Conservation (phyloP, 2,329 filamentous ascomycete species). For the Didymella pinodella region DNA sequence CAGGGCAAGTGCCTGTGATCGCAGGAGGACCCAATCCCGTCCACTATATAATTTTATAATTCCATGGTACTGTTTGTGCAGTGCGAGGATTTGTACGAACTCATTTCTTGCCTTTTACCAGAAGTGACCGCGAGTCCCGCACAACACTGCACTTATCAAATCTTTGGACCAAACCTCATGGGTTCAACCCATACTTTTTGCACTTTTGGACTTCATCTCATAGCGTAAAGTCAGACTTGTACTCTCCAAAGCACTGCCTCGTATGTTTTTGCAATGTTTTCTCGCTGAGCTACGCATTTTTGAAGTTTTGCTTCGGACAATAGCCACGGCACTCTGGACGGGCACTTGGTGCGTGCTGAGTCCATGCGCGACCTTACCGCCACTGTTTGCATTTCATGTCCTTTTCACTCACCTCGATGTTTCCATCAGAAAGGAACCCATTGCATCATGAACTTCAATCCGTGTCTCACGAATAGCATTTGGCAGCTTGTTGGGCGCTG, state of each 20-base stretch:
- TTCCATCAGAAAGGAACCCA: no score
- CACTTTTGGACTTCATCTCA: slow-evolving; percentile 15
- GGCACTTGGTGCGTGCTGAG: slow-evolving; percentile 15
- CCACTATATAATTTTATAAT: slow-evolving; percentile 16
- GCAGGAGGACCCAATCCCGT: no score
- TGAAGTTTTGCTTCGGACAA: slow-evolving; percentile 9
- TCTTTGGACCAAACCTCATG: slow-evolving; percentile 61
- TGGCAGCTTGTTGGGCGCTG: slow-evolving; percentile 1
- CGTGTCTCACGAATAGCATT: background rate
- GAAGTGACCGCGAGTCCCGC: slow-evolving; percentile 75
- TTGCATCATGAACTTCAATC: background rate
- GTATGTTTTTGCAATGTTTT: slow-evolving; percentile 12
- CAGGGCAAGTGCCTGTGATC: no score
- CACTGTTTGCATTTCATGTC: background rate
- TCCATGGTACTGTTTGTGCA: slow-evolving; percentile 54
- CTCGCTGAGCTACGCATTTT: background rate
- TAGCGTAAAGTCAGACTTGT: background rate
- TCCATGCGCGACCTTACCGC: background rate
- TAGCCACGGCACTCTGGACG: background rate
- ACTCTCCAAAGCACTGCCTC: background rate
- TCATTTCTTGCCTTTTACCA: slow-evolving; percentile 83
- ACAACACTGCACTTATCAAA: slow-evolving; percentile 65
- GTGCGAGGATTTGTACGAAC: slow-evolving; percentile 76
- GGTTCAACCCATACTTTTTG: slow-evolving; percentile 56
- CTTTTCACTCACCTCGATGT: background rate